Conservation (phyloP, 169 alveolate genomes). For the Fabrea salina region DNA sequence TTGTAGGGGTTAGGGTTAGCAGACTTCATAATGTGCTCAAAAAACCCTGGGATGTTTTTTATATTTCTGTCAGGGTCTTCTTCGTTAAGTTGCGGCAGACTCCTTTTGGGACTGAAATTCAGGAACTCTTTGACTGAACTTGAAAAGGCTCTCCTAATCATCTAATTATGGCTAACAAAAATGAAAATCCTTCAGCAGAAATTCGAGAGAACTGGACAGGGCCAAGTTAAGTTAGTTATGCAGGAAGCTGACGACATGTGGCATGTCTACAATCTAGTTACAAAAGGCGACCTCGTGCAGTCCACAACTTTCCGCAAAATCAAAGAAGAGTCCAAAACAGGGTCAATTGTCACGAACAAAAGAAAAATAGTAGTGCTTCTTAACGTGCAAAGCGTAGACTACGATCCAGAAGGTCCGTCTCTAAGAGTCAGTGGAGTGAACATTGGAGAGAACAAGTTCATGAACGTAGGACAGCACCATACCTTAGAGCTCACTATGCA, state of each 20-base stretch:
- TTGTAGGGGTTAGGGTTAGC: neutral
- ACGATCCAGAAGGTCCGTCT: conserved; percentile 51
- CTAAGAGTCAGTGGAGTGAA: conserved; percentile 63
- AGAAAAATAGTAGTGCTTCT: conserved; percentile 34
- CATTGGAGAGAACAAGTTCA: conserved; percentile 54
- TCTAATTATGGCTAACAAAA: neutral
- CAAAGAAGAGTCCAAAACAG: conserved; percentile 45
- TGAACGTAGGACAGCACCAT: conserved; percentile 67
- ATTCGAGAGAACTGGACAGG: neutral
- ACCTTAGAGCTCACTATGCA: conserved; percentile 60
- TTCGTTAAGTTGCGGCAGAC: neutral
- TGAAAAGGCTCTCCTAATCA: neutral
- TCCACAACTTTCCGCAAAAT: conserved; percentile 52
- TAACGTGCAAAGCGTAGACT: conserved; percentile 51
- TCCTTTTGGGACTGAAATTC: neutral
- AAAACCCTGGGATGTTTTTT: neutral
- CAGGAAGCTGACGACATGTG: conserved; percentile 45
- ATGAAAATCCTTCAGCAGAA: conserved; percentile 10
- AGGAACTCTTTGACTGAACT: neutral
- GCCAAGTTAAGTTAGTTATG: conserved; percentile 10
- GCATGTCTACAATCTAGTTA: conserved; percentile 47
- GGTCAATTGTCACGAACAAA: conserved; percentile 39
- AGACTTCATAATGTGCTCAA: neutral
- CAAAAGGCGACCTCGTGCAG: conserved; percentile 47
- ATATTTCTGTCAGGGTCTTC: neutral